Evolutionary conservation across 208 protist species (phyloP).

Genomic region (Wallacemonas sp.): DNA sequence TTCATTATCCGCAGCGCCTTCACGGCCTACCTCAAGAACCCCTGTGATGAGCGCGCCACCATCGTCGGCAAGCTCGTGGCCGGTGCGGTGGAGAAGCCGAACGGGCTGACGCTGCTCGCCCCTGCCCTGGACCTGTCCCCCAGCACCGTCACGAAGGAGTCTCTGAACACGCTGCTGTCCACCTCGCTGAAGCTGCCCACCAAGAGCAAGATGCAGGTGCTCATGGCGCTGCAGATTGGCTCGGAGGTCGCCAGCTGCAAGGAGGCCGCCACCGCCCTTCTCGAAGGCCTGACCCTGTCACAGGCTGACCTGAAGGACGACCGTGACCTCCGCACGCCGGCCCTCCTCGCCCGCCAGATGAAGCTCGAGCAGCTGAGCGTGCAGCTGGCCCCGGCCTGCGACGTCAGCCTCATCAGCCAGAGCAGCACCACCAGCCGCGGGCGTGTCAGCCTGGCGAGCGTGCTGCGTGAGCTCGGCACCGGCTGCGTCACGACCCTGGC

Average conservation of each 20-base stretch:
- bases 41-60: slow-evolving; percentile 33
- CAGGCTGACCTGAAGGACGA: slow-evolving; percentile 58
- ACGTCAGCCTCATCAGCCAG: slow-evolving; percentile 29
- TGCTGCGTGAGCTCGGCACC: slow-evolving; percentile 83
- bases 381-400: slow-evolving; percentile 44
- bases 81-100: slow-evolving; percentile 61
- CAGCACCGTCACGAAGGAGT: slow-evolving; percentile 41
- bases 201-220: slow-evolving; percentile 75
- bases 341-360: slow-evolving; percentile 71
- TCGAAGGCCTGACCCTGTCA: slow-evolving; percentile 59
- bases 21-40: slow-evolving; percentile 23
- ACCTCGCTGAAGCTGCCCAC: slow-evolving; percentile 66
- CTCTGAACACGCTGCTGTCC: slow-evolving; percentile 55
- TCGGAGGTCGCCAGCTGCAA: slow-evolving; percentile 43
- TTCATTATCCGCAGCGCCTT: slow-evolving; percentile 53
- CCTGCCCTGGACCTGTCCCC: slow-evolving; percentile 39
- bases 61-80: slow-evolving; percentile 63
- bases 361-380: slow-evolving; percentile 42
- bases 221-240: slow-evolving; percentile 64
- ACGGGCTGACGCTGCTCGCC: slow-evolving; percentile 49
- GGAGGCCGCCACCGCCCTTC: slow-evolving; percentile 56
- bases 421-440: slow-evolving; percentile 25
- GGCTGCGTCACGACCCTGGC: slow-evolving; percentile 82
- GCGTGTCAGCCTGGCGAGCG: slow-evolving; percentile 75
- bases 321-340: slow-evolving; percentile 42